phyloP scores from a whole-genome alignment of 108 stramenopile species.

The Epithemia pelagica region DNA sequence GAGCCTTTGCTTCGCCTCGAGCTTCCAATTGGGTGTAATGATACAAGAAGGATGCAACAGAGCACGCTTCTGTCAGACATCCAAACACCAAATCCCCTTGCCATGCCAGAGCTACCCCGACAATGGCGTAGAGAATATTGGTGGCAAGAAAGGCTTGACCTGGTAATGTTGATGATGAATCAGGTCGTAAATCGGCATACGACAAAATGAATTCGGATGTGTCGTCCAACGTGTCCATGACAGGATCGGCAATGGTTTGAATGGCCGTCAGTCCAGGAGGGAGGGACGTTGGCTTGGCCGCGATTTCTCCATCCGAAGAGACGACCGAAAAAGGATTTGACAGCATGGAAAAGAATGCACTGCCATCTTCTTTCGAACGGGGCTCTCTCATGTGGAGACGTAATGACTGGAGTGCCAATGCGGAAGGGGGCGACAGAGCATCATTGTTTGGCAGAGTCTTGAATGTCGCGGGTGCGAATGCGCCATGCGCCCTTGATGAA shows the following conservation, averaged over 20 bases:
- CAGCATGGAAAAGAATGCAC: background rate
- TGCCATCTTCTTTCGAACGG: background rate
- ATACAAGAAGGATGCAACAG: slow-evolving; percentile 65
- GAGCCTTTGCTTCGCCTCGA: slow-evolving; percentile 8
- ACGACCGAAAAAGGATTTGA: background rate
- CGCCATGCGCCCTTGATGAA: no score
- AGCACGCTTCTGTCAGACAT: slow-evolving; percentile 50
- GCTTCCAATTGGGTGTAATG: slow-evolving; percentile 71
- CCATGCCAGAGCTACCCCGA: slow-evolving; percentile 36
- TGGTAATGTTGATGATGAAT: slow-evolving; percentile 39
- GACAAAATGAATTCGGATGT: slow-evolving; percentile 64
- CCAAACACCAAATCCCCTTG: slow-evolving; percentile 52
- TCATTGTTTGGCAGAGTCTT: no score
- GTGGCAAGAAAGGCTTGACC: slow-evolving; percentile 73
- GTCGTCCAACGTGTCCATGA: slow-evolving; percentile 10
- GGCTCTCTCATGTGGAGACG: background rate
- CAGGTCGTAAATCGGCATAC: slow-evolving; percentile 73
- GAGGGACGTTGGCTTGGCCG: background rate
- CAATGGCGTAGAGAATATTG: slow-evolving; percentile 63
- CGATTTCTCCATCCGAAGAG: background rate
- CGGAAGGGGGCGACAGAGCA: no score
- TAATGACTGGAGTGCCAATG: no score
- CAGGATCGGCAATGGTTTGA: background rate
- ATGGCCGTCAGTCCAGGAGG: background rate
- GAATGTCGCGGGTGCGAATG: no score